Percentiles rank a stretch among this genome's conserved stretches.
phyloP scores from a whole-genome alignment of 2,329 filamentous ascomycete species.

The Chaetothyriales sp. region DNA sequence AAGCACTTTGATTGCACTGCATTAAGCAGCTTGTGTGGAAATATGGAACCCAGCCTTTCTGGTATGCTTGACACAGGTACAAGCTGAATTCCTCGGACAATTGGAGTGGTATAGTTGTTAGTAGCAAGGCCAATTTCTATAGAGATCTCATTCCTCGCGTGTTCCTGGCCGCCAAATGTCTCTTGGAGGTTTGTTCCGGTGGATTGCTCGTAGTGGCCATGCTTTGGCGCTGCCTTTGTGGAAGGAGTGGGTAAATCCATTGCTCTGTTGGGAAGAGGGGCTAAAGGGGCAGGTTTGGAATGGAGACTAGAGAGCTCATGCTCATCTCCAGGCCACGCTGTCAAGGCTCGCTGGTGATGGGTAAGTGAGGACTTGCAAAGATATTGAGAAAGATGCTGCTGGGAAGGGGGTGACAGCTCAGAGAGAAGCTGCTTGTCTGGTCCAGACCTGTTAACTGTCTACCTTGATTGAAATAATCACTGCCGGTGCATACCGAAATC shows the following conservation, averaged over 20 bases:
- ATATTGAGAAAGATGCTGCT: not conserved
- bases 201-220: not conserved
- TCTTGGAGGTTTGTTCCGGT: not conserved
- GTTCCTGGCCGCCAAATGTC: not conserved
- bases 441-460: not conserved
- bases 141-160: not conserved
- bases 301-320: not conserved
- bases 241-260: not conserved
- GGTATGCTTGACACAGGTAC: conserved; percentile 47
- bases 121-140: no score
- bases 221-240: not conserved
- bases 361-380: not conserved
- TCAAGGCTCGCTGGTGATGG: not conserved
- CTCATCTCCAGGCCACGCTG: not conserved
- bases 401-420: not conserved
- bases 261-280: not conserved
- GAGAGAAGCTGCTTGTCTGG: not conserved
- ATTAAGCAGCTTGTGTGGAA: conserved; percentile 63
- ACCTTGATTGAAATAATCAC: not conserved
- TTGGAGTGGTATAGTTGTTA: conserved; percentile 26
- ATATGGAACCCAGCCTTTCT: conserved; percentile 53
- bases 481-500: conserved; percentile 10
- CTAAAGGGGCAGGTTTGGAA: not conserved
- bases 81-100: conserved; percentile 45
- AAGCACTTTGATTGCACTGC: conserved; percentile 73